Base-by-base conservation (phyloP, 176 grass and related monocot genomes). In the Triticum urartu region DNA sequence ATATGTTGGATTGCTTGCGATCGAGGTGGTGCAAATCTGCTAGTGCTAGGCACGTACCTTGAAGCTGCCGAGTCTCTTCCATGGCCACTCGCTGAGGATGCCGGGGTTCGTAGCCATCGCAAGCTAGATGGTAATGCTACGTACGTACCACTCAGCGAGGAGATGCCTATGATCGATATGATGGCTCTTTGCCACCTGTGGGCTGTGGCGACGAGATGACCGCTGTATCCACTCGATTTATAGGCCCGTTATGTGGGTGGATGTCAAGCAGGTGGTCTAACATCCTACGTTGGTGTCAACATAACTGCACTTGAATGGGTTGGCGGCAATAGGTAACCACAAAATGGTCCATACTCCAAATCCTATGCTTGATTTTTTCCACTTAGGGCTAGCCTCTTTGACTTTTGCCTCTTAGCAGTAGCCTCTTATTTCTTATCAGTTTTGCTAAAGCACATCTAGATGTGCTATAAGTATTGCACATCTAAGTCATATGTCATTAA, bases 61-160 rank as follows among this genome's bases (percentile, higher is more conserved):
- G 87, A 98, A 98, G 83, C 85, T 95, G 63, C 95, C 95, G 20
- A 98, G 93, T 66, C 91, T 90, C 63, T 93, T 90, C 95, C 95
- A 98, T 83, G 95, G 95, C 95, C 95, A 98, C 80, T 93, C 91
- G 26, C 85, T 98, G 87, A 98, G 87, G 64, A 92, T 73, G 64
- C 95, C 95, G 13, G 95, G 95, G 72, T 92, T 93, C 25, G 92
- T 91, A 89, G 95, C 95, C 95, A 94, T 94, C 56, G 33, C 72
- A 42, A 42, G 77, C 77, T 62, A 48, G 45, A 48, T 12, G 42
- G 42, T 45, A 45, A 10, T 43, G 2, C 40, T 45, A 45, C 45
- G 45, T 48, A 48, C 11, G 45, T 48, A 48, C 45, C 12, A 48
- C 45, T 48, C 45, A 48, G 45, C 45, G 45, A 48, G 42, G 42